Conservation (phyloP, 345 rosid genomes). For the Jatropha curcas region DNA sequence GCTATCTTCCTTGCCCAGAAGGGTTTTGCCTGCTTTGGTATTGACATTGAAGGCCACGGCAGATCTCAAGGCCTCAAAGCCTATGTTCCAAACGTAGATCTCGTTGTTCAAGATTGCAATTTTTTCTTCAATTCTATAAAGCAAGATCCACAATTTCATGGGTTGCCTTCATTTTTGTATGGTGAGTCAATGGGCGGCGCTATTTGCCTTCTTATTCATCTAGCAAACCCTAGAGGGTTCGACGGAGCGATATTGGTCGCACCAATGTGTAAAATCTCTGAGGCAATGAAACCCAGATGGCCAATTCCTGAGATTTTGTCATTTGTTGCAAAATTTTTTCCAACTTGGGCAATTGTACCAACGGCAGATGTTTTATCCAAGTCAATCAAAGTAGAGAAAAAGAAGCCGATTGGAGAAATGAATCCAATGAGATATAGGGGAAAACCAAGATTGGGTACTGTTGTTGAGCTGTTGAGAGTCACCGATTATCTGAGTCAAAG, state of each 20-base stretch:
- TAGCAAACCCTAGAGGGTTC: slow-evolving; percentile 53
- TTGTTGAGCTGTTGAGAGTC: slow-evolving; percentile 63
- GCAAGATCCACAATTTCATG: slow-evolving; percentile 35
- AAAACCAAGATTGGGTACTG: slow-evolving; percentile 84
- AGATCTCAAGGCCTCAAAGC: slow-evolving; percentile 63
- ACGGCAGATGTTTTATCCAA: slow-evolving; percentile 57
- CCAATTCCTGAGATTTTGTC: slow-evolving; percentile 61
- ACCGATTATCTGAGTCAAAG: slow-evolving; percentile 54
- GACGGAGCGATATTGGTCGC: slow-evolving; percentile 74
- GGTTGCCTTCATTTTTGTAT: slow-evolving; percentile 59
- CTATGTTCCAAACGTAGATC: slow-evolving; percentile 66
- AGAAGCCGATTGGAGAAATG: slow-evolving; percentile 50
- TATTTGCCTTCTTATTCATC: slow-evolving; percentile 56
- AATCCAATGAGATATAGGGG: slow-evolving; percentile 70
- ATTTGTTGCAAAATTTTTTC: slow-evolving; percentile 58
- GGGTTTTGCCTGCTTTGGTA: slow-evolving; percentile 78
- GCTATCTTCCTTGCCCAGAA: slow-evolving; percentile 67
- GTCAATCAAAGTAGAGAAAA: slow-evolving; percentile 65
- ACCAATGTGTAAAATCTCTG: slow-evolving; percentile 86
- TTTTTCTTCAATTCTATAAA: slow-evolving; percentile 54
- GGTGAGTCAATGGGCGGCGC: slow-evolving; percentile 95
- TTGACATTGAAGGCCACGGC: slow-evolving; percentile 90
- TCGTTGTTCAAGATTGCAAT: slow-evolving; percentile 58
- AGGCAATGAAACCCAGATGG: slow-evolving; percentile 72
- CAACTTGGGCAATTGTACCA: slow-evolving; percentile 77